Conservation (phyloP, 1,139 yeast species). For the Blastobotrys apis region DNA sequence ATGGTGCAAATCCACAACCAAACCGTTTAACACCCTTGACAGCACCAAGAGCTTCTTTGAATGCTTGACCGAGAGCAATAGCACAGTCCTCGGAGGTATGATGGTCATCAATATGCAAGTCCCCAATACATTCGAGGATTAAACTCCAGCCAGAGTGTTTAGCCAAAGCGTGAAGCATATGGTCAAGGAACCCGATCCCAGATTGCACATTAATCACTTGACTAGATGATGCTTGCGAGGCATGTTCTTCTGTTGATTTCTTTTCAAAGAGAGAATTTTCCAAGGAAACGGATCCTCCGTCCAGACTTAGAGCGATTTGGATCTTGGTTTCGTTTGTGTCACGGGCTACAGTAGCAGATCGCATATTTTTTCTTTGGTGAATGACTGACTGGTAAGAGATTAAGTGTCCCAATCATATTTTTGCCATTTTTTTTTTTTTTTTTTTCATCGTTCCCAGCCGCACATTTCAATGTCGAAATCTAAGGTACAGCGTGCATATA, state of each 20-base stretch:
- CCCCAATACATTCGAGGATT: slow-evolving; percentile 85
- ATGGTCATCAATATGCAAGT: slow-evolving; percentile 93
- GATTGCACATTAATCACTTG: slow-evolving; percentile 80
- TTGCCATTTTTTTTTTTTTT: no score
- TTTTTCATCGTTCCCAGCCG: not conserved
- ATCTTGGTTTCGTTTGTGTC: slow-evolving; percentile 91
- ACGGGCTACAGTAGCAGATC: slow-evolving; percentile 54
- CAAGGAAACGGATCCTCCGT: slow-evolving; percentile 71
- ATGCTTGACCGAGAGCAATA: slow-evolving; percentile 84
- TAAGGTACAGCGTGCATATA: not conserved
- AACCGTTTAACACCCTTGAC: slow-evolving; percentile 89
- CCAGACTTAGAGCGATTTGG: slow-evolving; percentile 76
- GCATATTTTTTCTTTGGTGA: slow-evolving; percentile 3
- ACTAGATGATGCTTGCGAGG: slow-evolving; percentile 54
- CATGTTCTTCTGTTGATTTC: slow-evolving; percentile 45
- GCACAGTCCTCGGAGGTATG: slow-evolving; percentile 96
- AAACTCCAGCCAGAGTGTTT: slow-evolving; percentile 97
- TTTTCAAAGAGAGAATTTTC: slow-evolving; percentile 47
- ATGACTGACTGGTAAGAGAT: not conserved
- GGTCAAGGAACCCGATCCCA: slow-evolving; percentile 93
- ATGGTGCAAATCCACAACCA: slow-evolving; percentile 92
- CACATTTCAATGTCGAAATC: not conserved
- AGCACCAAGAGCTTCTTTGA: slow-evolving; percentile 83
- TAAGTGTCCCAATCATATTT: not conserved
- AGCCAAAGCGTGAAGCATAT: slow-evolving; percentile 95